Conservation (phyloP, 23 red algal genomes). For the Gracilariopsis chorda region DNA sequence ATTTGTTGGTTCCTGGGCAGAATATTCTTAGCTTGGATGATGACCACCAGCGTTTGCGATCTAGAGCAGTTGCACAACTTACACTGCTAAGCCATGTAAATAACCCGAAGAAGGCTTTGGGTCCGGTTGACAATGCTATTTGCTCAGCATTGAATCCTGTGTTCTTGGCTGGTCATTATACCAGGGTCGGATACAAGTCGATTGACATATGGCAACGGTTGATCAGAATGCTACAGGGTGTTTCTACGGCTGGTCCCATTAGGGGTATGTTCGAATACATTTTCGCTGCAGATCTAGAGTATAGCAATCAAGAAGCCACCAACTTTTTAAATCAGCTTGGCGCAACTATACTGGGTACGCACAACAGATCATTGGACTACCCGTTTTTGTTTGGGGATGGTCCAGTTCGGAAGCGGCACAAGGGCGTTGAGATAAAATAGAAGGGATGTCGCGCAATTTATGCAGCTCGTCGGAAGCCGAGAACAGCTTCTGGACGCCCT, state of each 20-base stretch:
- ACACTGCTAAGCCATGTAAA: background rate
- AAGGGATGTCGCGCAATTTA: background rate
- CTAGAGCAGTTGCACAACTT: background rate
- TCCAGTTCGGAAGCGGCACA: background rate
- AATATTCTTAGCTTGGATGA: background rate
- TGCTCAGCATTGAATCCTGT: background rate
- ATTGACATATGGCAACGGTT: background rate
- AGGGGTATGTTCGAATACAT: background rate
- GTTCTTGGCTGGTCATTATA: background rate
- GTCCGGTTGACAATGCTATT: background rate
- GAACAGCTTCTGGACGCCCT: background rate
- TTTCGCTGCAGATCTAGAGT: background rate
- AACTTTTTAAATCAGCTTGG: background rate
- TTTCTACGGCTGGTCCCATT: background rate
- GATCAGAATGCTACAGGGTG: background rate
- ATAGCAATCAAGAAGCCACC: background rate
- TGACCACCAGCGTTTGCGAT: background rate
- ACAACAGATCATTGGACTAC: background rate
- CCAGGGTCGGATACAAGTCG: background rate
- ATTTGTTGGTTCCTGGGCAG: background rate
- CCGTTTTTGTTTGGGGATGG: conserved; percentile 26
- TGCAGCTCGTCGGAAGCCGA: background rate
- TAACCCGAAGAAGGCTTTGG: background rate
- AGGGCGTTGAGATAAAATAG: background rate
- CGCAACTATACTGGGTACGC: background rate